A percentile compares a stretch with the other conserved stretches of the same genome.
Evolutionary conservation across 805 yeast species (phyloP).

Genomic region (Lachancea sp.): DNA sequence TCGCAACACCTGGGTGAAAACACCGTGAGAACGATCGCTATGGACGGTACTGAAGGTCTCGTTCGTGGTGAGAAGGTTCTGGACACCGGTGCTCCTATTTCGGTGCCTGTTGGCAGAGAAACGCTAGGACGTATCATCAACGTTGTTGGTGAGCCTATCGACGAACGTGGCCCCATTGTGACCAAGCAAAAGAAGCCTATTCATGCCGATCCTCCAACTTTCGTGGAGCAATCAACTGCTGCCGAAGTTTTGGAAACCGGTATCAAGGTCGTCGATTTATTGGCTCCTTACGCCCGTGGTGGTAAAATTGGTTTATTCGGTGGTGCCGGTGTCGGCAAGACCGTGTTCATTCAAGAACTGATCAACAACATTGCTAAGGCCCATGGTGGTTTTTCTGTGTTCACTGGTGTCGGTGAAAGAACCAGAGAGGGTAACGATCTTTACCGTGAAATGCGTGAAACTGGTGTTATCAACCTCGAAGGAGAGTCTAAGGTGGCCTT

Average conservation of each 20-base stretch:
- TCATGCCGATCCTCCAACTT: conserved; percentile 96
- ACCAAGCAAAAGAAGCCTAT: conserved; percentile 92
- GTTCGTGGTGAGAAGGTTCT: conserved; percentile 89
- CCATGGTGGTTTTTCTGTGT: conserved; percentile 99
- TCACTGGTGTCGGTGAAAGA: conserved; percentile 99
- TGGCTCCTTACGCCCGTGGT: conserved; percentile 99
- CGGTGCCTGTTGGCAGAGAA: conserved; percentile 99
- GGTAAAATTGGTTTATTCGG: conserved; percentile 99
- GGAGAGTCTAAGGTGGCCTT: conserved; percentile 99
- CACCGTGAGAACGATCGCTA: conserved; percentile 99
- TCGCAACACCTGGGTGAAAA: conserved; percentile 99
- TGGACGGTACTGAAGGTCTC: conserved; percentile 99
- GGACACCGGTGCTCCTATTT: conserved; percentile 98
- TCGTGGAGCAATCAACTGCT: conserved; percentile 93
- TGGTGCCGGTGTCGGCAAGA: conserved; percentile 99
- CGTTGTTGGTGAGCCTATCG: conserved; percentile 99
- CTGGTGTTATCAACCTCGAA: conserved; percentile 99
- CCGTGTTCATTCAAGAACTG: conserved; percentile 98
- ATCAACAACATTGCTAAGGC: conserved; percentile 99
- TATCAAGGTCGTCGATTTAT: conserved; percentile 98
- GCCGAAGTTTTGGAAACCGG: conserved; percentile 99
- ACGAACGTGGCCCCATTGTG: conserved; percentile 98
- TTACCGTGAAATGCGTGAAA: conserved; percentile 99
- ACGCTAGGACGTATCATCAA: conserved; percentile 98
- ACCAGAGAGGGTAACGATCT: conserved; percentile 99